phyloP scores from a whole-genome alignment of 768 basidiomycete genomes.

The Suillus tomentosus region DNA sequence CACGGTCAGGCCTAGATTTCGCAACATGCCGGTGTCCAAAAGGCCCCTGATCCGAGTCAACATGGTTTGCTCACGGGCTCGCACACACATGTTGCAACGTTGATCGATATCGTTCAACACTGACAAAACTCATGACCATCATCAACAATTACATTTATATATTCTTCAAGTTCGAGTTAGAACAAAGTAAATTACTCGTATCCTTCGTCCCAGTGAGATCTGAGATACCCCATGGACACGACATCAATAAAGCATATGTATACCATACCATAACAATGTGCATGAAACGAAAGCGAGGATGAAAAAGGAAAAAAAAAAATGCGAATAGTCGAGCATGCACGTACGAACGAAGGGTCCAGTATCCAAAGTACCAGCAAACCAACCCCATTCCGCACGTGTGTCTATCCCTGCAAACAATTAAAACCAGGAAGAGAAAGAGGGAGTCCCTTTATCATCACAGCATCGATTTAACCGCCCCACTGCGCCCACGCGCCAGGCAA shows the following conservation, averaged over 20 bases:
- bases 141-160: slow-evolving; percentile 2
- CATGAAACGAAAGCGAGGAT: background rate
- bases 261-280: slow-evolving; percentile 3
- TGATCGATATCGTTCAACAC: too few species aligned
- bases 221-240: background rate
- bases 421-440: background rate
- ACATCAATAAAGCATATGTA: slow-evolving; percentile 3
- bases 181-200: background rate
- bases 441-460: background rate
- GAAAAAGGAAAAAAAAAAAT: background rate
- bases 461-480: slow-evolving; percentile 21
- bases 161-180: slow-evolving; percentile 7
- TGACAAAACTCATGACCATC: background rate
- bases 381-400: background rate
- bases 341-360: background rate
- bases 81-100: too few species aligned
- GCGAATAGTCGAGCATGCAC: background rate
- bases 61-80: too few species aligned
- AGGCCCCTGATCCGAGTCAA: too few species aligned
- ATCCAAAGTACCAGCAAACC: background rate
- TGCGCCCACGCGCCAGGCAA: slow-evolving; percentile 38
- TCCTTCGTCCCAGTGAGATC: background rate
- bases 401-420: background rate
- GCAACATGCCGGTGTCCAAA: too few species aligned
- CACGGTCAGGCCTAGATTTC: too few species aligned